Evolutionary conservation across 2,329 filamentous ascomycete genomes (phyloP), one percentile per base, ranked within the genome.

Genomic region (Penicillium sp.): DNA sequence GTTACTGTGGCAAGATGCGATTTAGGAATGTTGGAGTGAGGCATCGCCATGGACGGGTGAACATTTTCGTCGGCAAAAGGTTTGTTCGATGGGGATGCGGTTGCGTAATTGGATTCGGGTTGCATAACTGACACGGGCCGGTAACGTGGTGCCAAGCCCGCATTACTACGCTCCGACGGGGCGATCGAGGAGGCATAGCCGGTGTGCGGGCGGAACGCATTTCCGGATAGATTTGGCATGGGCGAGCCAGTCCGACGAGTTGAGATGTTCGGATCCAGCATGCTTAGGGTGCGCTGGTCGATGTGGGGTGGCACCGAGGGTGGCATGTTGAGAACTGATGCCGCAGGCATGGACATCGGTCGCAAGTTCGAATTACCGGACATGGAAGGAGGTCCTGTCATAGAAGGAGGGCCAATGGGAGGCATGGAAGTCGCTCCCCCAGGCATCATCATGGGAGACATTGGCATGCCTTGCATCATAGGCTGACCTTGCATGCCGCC

Each of bases 121-220:
- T 77, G 79, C 51, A 81, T 78, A 39, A 88, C 87, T 0, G 90
- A 91, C 0, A 97, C 93, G 1, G 94, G 91, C 42, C 94, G 84
- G 75, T 99, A 99, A 41, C 94, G 86, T 30, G 90, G 87, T 8
- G 94, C 91, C 48, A 96, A 81, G 14, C 94, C 94, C 57, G 97
- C 79, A 70, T 95, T 97, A 79, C 92, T 97, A 57, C 94, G 88
- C 76, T 97, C 94, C 5, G 91, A 96, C 1, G 94, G 94, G 2
- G 94, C 93, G 62, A 99, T 96, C 0, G 93, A 97, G 1, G 91
- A 86, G 1, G 91, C 83, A 73, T 97, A 97, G 8, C 82, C 72
- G 54, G 58, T 51, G 59, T 56, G 47, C 62, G 65, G 53, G 56
- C 61, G 41, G 69, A 67, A 52, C 58, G 61, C 38, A 52, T 58